phyloP scores from a whole-genome alignment of 1,284 basidiomycete species.

The Sporisorium graminicola region DNA sequence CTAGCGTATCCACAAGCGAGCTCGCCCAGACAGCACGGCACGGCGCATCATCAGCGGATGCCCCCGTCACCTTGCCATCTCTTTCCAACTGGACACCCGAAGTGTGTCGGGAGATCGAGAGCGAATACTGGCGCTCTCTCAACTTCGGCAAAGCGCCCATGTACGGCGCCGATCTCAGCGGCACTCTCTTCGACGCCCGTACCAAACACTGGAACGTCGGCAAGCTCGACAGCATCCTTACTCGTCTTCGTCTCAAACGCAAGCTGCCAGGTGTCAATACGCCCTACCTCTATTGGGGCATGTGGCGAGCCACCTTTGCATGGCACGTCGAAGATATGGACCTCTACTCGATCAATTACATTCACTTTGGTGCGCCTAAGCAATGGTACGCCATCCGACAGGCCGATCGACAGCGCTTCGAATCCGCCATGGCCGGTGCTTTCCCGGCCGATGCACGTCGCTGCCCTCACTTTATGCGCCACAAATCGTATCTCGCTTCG shows the following conservation, averaged over 20 bases:
- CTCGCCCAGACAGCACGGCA: background rate
- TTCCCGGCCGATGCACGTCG: conserved; percentile 72
- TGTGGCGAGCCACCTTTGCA: conserved; percentile 97
- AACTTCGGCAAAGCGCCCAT: conserved; percentile 87
- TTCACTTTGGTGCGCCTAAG: conserved; percentile 96
- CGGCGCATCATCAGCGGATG: background rate
- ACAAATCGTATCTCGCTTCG: conserved; percentile 95
- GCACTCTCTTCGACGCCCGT: conserved; percentile 86
- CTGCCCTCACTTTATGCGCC: conserved; percentile 93
- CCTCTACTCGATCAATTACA: conserved; percentile 97
- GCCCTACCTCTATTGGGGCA: conserved; percentile 97
- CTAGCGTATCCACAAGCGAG: conserved; percentile 6
- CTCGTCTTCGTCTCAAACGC: conserved; percentile 79
- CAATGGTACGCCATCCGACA: conserved; percentile 97
- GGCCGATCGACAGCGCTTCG: conserved; percentile 74
- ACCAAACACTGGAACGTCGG: conserved; percentile 93
- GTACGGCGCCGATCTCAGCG: conserved; percentile 96
- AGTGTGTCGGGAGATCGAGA: conserved; percentile 85
- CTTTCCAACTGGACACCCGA: conserved; percentile 55
- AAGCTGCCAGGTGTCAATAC: conserved; percentile 92
- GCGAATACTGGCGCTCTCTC: conserved; percentile 91
- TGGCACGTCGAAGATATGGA: conserved; percentile 97
- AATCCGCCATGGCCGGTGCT: conserved; percentile 65
- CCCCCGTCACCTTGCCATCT: conserved; percentile 12
- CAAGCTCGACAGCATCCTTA: conserved; percentile 85